phyloP scores from a whole-genome alignment of 164 flowering plant species.

The Stephania yunnanensis region DNA sequence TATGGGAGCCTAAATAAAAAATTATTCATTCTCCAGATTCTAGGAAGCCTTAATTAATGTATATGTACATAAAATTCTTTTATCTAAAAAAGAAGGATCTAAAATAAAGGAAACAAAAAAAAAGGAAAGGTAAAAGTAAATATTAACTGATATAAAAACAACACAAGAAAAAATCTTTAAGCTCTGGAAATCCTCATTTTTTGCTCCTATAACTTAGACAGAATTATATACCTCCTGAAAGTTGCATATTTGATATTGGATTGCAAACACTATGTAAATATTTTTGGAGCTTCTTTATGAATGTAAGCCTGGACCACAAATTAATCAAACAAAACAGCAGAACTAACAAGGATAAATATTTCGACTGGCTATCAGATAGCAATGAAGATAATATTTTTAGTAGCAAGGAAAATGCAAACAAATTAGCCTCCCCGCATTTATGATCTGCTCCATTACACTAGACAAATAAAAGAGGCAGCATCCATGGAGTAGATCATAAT shows the following conservation, averaged over 20 bases:
- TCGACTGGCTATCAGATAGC: neutral
- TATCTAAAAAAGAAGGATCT: too few relatives aligned
- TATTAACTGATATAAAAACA: too few relatives aligned
- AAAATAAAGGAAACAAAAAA: too few relatives aligned
- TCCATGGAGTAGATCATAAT: neutral
- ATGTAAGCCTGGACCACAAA: neutral
- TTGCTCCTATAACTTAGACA: neutral
- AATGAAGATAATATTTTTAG: neutral
- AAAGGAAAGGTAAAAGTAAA: too few relatives aligned
- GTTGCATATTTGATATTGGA: neutral
- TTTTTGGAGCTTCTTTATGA: neutral
- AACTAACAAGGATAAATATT: neutral
- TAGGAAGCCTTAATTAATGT: too few relatives aligned
- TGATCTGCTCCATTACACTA: neutral
- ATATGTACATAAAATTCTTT: too few relatives aligned
- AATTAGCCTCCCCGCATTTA: neutral
- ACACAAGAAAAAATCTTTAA: neutral
- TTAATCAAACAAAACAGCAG: neutral
- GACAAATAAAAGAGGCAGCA: neutral
- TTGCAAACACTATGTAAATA: neutral
- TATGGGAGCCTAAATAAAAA: too few relatives aligned
- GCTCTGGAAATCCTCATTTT: neutral
- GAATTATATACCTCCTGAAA: neutral
- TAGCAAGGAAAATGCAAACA: neutral
- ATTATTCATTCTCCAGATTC: too few relatives aligned